Conservation (phyloP, 2,329 filamentous ascomycete species). For the Apiospora phragmitis region DNA sequence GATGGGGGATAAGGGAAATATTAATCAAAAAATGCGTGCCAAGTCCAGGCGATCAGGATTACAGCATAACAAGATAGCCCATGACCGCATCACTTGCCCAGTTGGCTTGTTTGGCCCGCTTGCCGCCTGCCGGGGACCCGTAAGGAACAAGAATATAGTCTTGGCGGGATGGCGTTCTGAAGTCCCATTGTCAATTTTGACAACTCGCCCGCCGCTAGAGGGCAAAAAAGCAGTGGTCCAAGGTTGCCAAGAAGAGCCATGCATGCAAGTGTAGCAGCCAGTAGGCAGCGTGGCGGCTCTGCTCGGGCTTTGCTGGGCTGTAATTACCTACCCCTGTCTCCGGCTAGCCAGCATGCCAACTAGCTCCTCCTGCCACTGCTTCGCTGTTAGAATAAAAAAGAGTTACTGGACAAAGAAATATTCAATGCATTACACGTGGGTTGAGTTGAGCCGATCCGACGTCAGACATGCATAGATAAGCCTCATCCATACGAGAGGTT, state of each 20-base stretch:
- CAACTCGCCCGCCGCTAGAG: neutral
- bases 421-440: neutral
- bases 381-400: neutral
- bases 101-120: neutral
- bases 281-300: too few species aligned
- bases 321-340: neutral
- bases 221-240: too few species aligned
- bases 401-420: neutral
- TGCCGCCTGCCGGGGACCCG: slow-evolving; percentile 1
- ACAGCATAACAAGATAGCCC: neutral
- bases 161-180: neutral
- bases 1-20: slow-evolving; percentile 2
- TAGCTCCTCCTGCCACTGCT: neutral
- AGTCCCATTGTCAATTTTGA: neutral
- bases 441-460: neutral
- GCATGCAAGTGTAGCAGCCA: neutral
- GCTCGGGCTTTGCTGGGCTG: neutral
- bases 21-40: neutral
- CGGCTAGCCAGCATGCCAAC: neutral
- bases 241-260: neutral
- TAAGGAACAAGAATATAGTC: neutral
- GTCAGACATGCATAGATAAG: slow-evolving; percentile 3
- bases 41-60: neutral
- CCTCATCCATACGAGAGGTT: neutral
- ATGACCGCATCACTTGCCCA: slow-evolving; percentile 1